These are phyloP conservation scores for Ogataea methylovora DNA, from an alignment of 805 yeast genomes.

Conservation along the genomic window DNA sequence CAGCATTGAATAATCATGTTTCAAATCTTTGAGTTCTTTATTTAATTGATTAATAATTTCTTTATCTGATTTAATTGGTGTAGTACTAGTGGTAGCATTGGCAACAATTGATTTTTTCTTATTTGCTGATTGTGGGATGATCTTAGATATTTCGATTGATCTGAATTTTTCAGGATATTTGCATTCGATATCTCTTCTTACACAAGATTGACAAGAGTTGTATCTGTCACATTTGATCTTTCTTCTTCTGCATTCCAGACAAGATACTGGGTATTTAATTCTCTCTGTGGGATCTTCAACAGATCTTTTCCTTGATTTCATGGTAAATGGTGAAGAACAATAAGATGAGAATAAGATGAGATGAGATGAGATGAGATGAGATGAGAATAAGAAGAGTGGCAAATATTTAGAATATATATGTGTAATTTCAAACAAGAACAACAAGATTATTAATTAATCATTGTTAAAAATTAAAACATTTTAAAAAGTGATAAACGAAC, in stretches of 20 bases:
- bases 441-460: too few species aligned
- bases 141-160: slow-evolving; percentile 25
- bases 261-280: slow-evolving; percentile 19
- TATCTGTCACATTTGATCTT: slow-evolving; percentile 27
- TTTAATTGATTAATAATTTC: slow-evolving; percentile 1
- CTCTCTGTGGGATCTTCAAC: not conserved
- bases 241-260: slow-evolving; percentile 25
- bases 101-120: not conserved
- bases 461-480: too few species aligned
- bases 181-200: slow-evolving; percentile 28
- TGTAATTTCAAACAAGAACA: too few species aligned
- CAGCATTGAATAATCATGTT: not conserved
- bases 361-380: too few species aligned
- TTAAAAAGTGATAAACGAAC: too few species aligned
- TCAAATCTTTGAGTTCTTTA: not conserved
- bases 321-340: too few species aligned
- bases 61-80: slow-evolving; percentile 3
- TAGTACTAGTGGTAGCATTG: not conserved
- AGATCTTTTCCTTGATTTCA: too few species aligned
- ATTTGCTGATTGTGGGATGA: not conserved
- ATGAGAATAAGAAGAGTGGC: too few species aligned
- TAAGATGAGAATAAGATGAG: too few species aligned
- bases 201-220: slow-evolving; percentile 36
- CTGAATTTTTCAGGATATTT: slow-evolving; percentile 38
- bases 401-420: too few species aligned